phyloP scores from a whole-genome alignment of 2,329 filamentous ascomycete species.

The Magnaporthales sp. region DNA sequence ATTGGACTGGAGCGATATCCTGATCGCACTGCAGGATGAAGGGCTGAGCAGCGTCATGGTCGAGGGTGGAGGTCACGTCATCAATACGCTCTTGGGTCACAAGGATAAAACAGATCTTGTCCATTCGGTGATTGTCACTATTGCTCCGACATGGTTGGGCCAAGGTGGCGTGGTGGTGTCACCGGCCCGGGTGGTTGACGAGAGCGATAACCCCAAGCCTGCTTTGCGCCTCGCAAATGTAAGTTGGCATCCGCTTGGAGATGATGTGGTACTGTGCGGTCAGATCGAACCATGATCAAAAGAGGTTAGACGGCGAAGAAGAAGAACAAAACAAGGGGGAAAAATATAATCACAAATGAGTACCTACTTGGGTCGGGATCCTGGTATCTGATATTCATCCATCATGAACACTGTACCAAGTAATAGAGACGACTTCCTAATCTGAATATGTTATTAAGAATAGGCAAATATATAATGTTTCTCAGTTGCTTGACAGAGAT shows the following conservation, averaged over 20 bases:
- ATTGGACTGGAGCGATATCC: conserved; percentile 50
- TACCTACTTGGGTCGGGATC: neutral
- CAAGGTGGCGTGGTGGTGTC: conserved; percentile 71
- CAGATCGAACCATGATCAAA: conserved; percentile 18
- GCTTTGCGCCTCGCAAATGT: conserved; percentile 59
- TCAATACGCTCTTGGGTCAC: conserved; percentile 66
- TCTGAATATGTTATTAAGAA: neutral
- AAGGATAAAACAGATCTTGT: conserved; percentile 48
- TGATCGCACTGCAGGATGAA: conserved; percentile 47
- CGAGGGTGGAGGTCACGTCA: conserved; percentile 75
- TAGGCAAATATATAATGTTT: neutral
- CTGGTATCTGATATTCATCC: neutral
- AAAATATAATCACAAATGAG: neutral
- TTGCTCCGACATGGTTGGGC: conserved; percentile 87
- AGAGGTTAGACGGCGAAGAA: neutral
- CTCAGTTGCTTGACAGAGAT: neutral
- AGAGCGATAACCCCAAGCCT: conserved; percentile 42
- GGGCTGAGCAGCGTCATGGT: conserved; percentile 78
- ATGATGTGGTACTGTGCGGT: conserved; percentile 78
- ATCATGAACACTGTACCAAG: neutral
- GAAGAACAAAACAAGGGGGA: too few species aligned
- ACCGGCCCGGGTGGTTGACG: conserved; percentile 48
- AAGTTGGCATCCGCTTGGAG: conserved; percentile 68
- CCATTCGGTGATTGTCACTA: conserved; percentile 74
- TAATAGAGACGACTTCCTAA: neutral